A percentile compares a stretch with the other conserved stretches of the same genome.
phyloP scores from a whole-genome alignment of 805 yeast genomes.

The Nakazawaea ambrosiae region DNA sequence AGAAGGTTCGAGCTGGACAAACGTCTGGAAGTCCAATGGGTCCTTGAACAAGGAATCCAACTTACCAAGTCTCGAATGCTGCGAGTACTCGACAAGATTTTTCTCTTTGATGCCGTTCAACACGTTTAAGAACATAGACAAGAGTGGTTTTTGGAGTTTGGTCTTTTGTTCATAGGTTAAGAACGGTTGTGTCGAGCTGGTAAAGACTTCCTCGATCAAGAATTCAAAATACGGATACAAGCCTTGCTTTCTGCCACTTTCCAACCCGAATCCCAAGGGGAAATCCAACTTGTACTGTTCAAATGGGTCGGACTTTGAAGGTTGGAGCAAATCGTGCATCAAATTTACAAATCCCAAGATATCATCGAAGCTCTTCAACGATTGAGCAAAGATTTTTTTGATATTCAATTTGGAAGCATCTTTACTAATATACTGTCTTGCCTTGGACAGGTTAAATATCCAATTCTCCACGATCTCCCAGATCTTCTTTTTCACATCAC shows the following conservation, averaged over 20 bases:
- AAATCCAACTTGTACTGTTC: conserved; percentile 38
- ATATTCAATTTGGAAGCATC: conserved; percentile 18
- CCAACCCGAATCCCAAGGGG: conserved; percentile 58
- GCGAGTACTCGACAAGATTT: conserved; percentile 18
- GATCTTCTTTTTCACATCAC: conserved; percentile 36
- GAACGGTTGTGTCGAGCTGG: conserved; percentile 36
- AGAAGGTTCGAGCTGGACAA: conserved; percentile 64
- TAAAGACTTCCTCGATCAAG: conserved; percentile 59
- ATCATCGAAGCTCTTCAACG: conserved; percentile 47
- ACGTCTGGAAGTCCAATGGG: conserved; percentile 32
- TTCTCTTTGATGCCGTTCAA: conserved; percentile 41
- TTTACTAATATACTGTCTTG: conserved; percentile 13
- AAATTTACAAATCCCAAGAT: conserved; percentile 57
- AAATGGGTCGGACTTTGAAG: conserved; percentile 21
- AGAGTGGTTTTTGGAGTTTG: conserved; percentile 45
- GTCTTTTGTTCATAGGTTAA: conserved; percentile 28
- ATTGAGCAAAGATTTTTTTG: conserved; percentile 34
- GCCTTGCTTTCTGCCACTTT: conserved; percentile 54
- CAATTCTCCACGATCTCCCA: conserved; percentile 72
- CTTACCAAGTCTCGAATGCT: conserved; percentile 33
- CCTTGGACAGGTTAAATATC: conserved; percentile 39
- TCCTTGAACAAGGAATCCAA: conserved; percentile 40
- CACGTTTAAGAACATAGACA: conserved; percentile 43
- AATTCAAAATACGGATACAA: conserved; percentile 78
- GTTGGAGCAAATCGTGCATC: conserved; percentile 29